Evolutionary conservation across 2,329 filamentous ascomycete genomes (phyloP).

Genomic region (Mycosphaerelloides madeirae): DNA sequence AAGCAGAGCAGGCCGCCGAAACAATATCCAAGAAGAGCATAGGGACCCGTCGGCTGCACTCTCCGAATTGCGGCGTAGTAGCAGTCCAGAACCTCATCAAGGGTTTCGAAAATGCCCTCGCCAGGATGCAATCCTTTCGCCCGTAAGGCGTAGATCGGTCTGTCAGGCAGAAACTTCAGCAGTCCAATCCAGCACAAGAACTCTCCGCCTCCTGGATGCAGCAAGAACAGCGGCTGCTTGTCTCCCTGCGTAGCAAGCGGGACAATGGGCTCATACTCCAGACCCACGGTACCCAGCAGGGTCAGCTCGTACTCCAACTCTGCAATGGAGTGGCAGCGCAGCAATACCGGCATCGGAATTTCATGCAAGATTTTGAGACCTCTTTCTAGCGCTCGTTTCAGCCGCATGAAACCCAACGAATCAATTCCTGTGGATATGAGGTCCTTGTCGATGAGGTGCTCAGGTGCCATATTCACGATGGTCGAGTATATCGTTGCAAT

Average conservation of each 20-base stretch:
- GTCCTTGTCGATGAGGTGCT: too few species aligned
- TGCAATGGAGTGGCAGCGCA: slow-evolving; percentile 17
- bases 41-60: slow-evolving; percentile 47
- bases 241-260: slow-evolving; percentile 24
- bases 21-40: slow-evolving; percentile 50
- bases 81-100: slow-evolving; percentile 39
- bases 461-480: too few species aligned
- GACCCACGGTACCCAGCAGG: slow-evolving; percentile 15
- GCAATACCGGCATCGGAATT: slow-evolving; percentile 15
- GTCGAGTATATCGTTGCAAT: too few species aligned
- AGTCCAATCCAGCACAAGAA: slow-evolving; percentile 38
- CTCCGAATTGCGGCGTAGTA: slow-evolving; percentile 42
- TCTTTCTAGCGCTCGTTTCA: slow-evolving; percentile 20
- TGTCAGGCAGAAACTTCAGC: slow-evolving; percentile 35
- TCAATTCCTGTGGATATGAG: slow-evolving; percentile 17
- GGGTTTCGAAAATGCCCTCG: slow-evolving; percentile 36
- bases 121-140: slow-evolving; percentile 41
- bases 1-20: slow-evolving; percentile 50
- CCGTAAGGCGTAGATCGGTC: slow-evolving; percentile 47
- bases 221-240: slow-evolving; percentile 32
- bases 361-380: slow-evolving; percentile 18
- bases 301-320: slow-evolving; percentile 17
- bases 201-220: slow-evolving; percentile 39
- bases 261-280: slow-evolving; percentile 33
- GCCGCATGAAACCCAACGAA: slow-evolving; percentile 18